A percentile compares a stretch with the other conserved stretches of the same genome.
Conservation (phyloP, 768 basidiomycete genomes). For the Suillus spraguei region DNA sequence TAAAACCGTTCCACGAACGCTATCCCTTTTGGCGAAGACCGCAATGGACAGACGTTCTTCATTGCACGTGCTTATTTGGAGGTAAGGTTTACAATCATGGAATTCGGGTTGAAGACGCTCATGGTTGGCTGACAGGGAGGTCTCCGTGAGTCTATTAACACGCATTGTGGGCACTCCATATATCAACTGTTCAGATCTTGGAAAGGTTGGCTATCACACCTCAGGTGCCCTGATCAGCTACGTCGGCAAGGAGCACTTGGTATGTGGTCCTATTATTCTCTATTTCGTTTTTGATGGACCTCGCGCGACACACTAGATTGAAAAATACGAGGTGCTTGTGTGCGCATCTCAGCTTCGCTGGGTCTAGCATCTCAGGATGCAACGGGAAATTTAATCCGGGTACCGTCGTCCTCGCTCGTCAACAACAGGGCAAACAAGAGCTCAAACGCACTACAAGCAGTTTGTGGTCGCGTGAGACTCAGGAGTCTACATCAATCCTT, state of each 20-base stretch:
- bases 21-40: slow-evolving; percentile 28
- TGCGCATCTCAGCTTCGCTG: slow-evolving; percentile 37
- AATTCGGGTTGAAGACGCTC: background rate
- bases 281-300: slow-evolving; percentile 9
- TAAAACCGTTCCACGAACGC: slow-evolving; percentile 31
- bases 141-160: slow-evolving; percentile 9
- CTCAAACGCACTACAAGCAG: background rate
- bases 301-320: slow-evolving; percentile 21
- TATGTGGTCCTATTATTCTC: slow-evolving; percentile 15
- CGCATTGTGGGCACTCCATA: too few relatives aligned
- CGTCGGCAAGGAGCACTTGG: slow-evolving; percentile 37
- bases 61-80: slow-evolving; percentile 26
- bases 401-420: slow-evolving; percentile 32
- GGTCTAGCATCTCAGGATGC: slow-evolving; percentile 22
- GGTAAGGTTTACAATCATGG: background rate
- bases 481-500: slow-evolving; percentile 15
- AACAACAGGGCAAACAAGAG: slow-evolving; percentile 11
- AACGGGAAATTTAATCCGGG: slow-evolving; percentile 25
- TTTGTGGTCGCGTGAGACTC: slow-evolving; percentile 12
- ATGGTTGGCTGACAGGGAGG: slow-evolving; percentile 2
- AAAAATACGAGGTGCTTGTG: slow-evolving; percentile 38
- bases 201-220: slow-evolving; percentile 35
- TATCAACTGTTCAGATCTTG: slow-evolving; percentile 28
- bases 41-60: slow-evolving; percentile 27
- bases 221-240: slow-evolving; percentile 34